A percentile compares a stretch with the other conserved stretches of the same genome.
These are phyloP conservation scores for Aspergillus alliaceus DNA, from an alignment of 2,329 filamentous ascomycete genomes.

Conservation along the genomic window DNA sequence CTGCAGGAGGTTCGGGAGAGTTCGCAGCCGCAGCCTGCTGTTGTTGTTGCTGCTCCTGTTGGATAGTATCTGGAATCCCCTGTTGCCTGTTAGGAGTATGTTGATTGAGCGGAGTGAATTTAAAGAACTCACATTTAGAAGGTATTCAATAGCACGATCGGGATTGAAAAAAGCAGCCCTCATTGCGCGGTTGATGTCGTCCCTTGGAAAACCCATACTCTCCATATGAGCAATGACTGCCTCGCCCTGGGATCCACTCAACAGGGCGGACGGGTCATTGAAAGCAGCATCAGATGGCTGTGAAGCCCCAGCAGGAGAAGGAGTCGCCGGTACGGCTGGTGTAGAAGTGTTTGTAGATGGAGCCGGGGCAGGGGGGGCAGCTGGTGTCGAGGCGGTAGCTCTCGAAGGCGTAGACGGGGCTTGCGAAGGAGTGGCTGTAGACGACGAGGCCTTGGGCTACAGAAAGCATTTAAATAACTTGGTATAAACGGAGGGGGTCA, in stretches of 20 bases:
- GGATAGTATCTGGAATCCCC: constrained; percentile 87
- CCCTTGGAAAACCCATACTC: constrained; percentile 89
- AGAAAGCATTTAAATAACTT: constrained; percentile 14
- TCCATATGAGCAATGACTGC: constrained; percentile 90
- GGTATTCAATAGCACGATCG: constrained; percentile 94
- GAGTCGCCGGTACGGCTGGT: constrained; percentile 48
- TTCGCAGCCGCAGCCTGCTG: constrained; percentile 52
- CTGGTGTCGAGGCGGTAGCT: constrained; percentile 42
- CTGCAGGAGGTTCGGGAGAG: constrained; percentile 38
- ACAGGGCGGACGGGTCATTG: constrained; percentile 76
- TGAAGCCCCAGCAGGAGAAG: constrained; percentile 47
- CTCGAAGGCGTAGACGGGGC: constrained; percentile 40
- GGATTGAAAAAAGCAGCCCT: constrained; percentile 96
- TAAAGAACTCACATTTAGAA: constrained; percentile 69
- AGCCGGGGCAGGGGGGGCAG: constrained; percentile 52
- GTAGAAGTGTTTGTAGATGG: constrained; percentile 49
- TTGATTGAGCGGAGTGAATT: neutral
- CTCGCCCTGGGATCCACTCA: constrained; percentile 79
- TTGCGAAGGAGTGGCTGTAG: constrained; percentile 33
- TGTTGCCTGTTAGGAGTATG: constrained; percentile 35
- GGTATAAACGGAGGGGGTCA: neutral
- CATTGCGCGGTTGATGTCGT: constrained; percentile 90
- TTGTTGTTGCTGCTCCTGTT: constrained; percentile 71
- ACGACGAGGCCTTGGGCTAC: constrained; percentile 69
- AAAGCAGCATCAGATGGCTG: constrained; percentile 45